A percentile compares a stretch with the other conserved stretches of the same genome.
Conservation (phyloP, 164 flowering plant genomes). For the Taxillus chinensis region DNA sequence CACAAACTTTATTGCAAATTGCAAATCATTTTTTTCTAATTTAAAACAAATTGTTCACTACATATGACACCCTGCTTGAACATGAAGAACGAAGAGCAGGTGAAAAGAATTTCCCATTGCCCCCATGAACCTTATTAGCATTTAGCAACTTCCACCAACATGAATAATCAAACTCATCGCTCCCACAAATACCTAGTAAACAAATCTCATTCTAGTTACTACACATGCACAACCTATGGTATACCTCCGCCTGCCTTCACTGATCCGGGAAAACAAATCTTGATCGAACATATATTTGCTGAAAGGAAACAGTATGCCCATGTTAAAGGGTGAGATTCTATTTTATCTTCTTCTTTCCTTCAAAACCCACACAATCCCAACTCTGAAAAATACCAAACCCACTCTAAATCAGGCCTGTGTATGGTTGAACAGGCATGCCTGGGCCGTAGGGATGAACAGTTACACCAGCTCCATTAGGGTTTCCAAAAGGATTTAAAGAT, state of each 20-base stretch:
- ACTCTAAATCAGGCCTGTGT: slow-evolving; percentile 43
- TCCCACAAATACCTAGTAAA: slow-evolving; percentile 18
- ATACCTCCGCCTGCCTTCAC: slow-evolving; percentile 11
- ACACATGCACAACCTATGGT: slow-evolving; percentile 36
- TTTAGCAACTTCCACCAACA: slow-evolving; percentile 7
- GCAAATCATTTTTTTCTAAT: too few relatives aligned
- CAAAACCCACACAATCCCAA: too few relatives aligned
- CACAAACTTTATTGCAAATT: too few relatives aligned
- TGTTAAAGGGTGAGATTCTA: too few relatives aligned
- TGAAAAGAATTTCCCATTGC: too few relatives aligned
- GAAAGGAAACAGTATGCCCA: neutral
- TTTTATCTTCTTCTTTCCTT: too few relatives aligned
- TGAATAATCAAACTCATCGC: slow-evolving; percentile 9
- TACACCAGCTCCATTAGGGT: slow-evolving; percentile 26
- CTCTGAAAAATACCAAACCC: too few relatives aligned
- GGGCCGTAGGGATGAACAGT: slow-evolving; percentile 37
- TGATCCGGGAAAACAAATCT: neutral
- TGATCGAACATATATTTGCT: neutral
- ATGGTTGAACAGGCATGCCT: slow-evolving; percentile 58
- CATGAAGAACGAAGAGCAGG: too few relatives aligned
- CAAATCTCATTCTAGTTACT: slow-evolving; percentile 22
- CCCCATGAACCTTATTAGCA: too few relatives aligned
- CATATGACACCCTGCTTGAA: too few relatives aligned
- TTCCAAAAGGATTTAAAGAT: slow-evolving; percentile 46
- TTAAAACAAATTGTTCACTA: too few relatives aligned